Base-by-base conservation (phyloP, 2,329 filamentous ascomycete genomes). In the Plectosphaerella cucumerina region DNA sequence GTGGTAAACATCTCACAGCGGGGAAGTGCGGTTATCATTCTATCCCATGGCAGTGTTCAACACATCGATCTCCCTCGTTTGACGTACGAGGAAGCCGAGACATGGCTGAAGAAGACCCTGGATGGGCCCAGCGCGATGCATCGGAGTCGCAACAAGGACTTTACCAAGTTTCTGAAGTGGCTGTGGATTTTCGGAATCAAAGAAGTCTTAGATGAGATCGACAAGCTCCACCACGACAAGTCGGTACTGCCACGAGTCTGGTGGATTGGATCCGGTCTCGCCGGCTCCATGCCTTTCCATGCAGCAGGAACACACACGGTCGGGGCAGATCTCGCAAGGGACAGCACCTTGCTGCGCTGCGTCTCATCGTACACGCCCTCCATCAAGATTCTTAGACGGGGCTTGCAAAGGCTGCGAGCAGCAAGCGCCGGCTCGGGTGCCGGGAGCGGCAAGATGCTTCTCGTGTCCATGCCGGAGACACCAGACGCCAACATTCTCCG, bases 231-330 rank as follows among this genome's bases (percentile, higher is more conserved):
- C 31, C 31, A 34, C 14, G 31, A 34, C 31, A 14, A 34, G 31
- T 34, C 31, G 31, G 31, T 34, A 45, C 41, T 53, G 44, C 47
- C 48, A 5, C 18, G 51, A 23, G 48, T 55, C 8, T 55, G 53
- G 53, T 55, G 51, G 53, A 53, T 53, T 23, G 53, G 53, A 22
- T 47, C 42, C 26, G 53, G 53, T 10, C 39, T 51, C 8, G 53
- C 44, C 18, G 37, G 44, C 49, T 55, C 53, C 15, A 49, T 55
- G 47, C 53, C 53, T 11, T 55, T 55, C 45, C 53, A 55, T 49
- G 53, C 51, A 17, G 53, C 53, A 21, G 51, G 48, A 26, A 37
- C 18, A n/a, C 46, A 48, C 26, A 34, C 31, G 14, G 31, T 34
- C 31, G 31, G 14, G 31, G 31, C 31, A 14, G 31, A 34, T 34